Evolutionary conservation across 1,284 basidiomycete genomes (phyloP).

Genomic region (Naganishia cerealis): DNA sequence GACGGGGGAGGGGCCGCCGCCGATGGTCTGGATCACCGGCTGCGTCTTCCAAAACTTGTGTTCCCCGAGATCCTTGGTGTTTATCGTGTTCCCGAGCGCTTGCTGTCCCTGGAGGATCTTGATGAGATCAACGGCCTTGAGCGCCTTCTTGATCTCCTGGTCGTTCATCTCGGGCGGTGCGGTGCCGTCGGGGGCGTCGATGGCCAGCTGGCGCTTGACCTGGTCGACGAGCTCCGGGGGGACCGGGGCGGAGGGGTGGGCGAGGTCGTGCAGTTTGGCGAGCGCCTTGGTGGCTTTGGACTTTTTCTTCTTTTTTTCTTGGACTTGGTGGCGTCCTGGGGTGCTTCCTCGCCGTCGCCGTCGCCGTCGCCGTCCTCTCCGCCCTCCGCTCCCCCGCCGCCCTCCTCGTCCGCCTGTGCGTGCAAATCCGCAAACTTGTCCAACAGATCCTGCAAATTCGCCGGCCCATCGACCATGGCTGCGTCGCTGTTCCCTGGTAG

Average conservation of each 20-base stretch:
- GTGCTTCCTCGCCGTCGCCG: too few species aligned
- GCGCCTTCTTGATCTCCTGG: constrained; percentile 50
- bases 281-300: constrained; percentile 49
- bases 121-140: constrained; percentile 54
- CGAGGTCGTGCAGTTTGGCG: constrained; percentile 47
- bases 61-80: constrained; percentile 74
- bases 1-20: neutral
- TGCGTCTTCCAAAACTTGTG: constrained; percentile 98
- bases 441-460: constrained; percentile 38
- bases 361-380: constrained; percentile 52
- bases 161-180: constrained; percentile 41
- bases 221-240: constrained; percentile 49
- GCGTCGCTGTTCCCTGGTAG: neutral
- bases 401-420: constrained; percentile 33
- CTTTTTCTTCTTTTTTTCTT: constrained; percentile 39
- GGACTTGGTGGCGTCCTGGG: neutral
- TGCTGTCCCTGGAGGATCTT: constrained; percentile 53
- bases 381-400: constrained; percentile 35
- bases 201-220: constrained; percentile 45
- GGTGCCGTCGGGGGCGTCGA: constrained; percentile 37
- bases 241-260: constrained; percentile 38
- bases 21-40: constrained; percentile 73
- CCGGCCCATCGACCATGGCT: constrained; percentile 17
- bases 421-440: constrained; percentile 40
- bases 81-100: constrained; percentile 52